Conservation (phyloP, 192 early-diverging fungal species). For the Umbelopsis vinacea region DNA sequence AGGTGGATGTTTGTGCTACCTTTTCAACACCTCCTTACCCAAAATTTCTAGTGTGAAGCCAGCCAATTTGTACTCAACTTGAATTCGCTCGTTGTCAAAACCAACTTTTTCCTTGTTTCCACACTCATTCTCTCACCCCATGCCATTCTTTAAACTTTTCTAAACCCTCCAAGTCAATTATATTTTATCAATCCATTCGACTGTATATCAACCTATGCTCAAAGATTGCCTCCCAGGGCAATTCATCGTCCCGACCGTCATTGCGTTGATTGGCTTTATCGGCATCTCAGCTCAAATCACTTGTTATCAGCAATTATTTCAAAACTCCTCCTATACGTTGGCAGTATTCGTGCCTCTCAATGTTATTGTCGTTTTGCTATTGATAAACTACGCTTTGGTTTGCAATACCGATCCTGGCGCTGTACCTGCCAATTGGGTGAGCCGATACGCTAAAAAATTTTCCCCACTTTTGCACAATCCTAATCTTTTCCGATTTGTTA, state of each 20-base stretch:
- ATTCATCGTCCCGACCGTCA: slow-evolving; percentile 1
- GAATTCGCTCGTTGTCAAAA: background rate
- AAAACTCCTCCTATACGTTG: slow-evolving; percentile 14
- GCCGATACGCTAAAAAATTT: background rate
- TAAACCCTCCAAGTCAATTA: no score
- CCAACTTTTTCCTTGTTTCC: background rate
- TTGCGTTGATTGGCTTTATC: background rate
- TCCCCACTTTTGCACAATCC: background rate
- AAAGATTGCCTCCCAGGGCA: background rate
- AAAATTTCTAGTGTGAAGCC: background rate
- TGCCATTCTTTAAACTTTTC: background rate
- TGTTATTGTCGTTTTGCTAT: slow-evolving; percentile 73
- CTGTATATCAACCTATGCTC: background rate
- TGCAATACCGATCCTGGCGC: slow-evolving; percentile 79
- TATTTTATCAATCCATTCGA: background rate
- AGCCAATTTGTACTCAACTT: background rate
- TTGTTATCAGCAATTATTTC: slow-evolving; percentile 4
- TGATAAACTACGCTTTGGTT: slow-evolving; percentile 86
- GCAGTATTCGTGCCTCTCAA: slow-evolving; percentile 76
- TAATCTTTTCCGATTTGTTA: slow-evolving; percentile 26
- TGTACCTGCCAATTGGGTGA: slow-evolving; percentile 65
- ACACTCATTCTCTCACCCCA: background rate
- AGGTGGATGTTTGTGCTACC: slow-evolving; percentile 1
- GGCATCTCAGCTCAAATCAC: slow-evolving; percentile 9
- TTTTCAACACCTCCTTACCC: background rate